Percentiles rank a stretch among this genome's conserved stretches.
Evolutionary conservation across 768 basidiomycete genomes (phyloP).

Genomic region (Rhodotorula kratochvilovae): DNA sequence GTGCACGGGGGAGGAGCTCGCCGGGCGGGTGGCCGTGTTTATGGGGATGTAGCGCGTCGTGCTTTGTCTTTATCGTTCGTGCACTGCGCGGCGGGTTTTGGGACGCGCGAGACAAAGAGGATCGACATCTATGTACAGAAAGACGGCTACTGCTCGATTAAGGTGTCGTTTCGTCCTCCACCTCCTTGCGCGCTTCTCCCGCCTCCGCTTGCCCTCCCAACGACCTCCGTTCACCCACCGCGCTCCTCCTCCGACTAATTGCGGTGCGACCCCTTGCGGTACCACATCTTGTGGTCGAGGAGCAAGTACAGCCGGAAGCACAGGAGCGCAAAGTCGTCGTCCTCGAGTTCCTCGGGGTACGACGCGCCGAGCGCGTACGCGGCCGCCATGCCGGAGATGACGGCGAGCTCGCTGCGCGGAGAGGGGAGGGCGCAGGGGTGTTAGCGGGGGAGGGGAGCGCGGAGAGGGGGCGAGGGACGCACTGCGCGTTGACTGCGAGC

Average conservation of each 20-base stretch:
- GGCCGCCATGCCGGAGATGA: slow-evolving; percentile 49
- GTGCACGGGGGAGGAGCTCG: slow-evolving; percentile 22
- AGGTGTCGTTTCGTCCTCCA: too few relatives aligned
- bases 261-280: slow-evolving; percentile 38
- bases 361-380: slow-evolving; percentile 50
- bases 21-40: slow-evolving; percentile 15
- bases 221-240: too few relatives aligned
- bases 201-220: too few relatives aligned
- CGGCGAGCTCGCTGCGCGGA: slow-evolving; percentile 43
- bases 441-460: background rate
- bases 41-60: background rate
- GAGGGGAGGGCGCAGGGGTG: too few relatives aligned
- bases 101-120: too few relatives aligned
- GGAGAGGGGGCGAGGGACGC: background rate
- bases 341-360: slow-evolving; percentile 49
- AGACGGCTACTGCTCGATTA: too few relatives aligned
- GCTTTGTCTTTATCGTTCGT: too few relatives aligned
- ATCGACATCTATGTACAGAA: too few relatives aligned
- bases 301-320: slow-evolving; percentile 48
- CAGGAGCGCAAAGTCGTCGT: slow-evolving; percentile 48
- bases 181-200: too few relatives aligned
- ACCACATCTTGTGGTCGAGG: slow-evolving; percentile 46
- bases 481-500: slow-evolving; percentile 46
- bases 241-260: background rate
- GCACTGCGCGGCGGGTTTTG: too few relatives aligned